A percentile compares a stretch with the other conserved stretches of the same genome.
These are phyloP conservation scores for Penicillium sumatraense DNA, from an alignment of 2,329 filamentous ascomycete genomes.

Conservation along the genomic window DNA sequence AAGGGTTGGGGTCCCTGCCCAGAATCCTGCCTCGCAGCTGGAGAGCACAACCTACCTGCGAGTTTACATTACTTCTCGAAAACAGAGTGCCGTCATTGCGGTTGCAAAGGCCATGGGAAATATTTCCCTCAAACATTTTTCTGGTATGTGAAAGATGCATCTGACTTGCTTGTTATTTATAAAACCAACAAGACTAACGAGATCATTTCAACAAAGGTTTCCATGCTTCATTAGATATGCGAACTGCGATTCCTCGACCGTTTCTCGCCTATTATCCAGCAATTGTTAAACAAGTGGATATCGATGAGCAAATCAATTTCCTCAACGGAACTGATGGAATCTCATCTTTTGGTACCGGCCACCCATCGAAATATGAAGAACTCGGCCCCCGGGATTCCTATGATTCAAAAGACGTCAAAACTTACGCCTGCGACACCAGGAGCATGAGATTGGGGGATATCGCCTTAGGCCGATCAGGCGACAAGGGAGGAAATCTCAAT, in stretches of 20 bases:
- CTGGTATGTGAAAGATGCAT: constrained; percentile 18
- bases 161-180: not conserved
- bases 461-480: constrained; percentile 48
- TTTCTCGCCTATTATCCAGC: constrained; percentile 51
- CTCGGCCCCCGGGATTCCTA: constrained; percentile 22
- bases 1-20: constrained; percentile 43
- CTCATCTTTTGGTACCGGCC: constrained; percentile 17
- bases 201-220: constrained; percentile 35
- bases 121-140: constrained; percentile 52
- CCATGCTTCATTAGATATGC: constrained; percentile 48
- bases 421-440: constrained; percentile 20
- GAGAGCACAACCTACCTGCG: constrained; percentile 52
- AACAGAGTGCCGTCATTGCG: constrained; percentile 28
- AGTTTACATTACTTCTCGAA: constrained; percentile 47
- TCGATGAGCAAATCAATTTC: constrained; percentile 34
- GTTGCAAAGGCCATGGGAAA: constrained; percentile 38
- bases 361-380: constrained; percentile 19
- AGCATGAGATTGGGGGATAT: constrained; percentile 49
- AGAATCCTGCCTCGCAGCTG: constrained; percentile 47
- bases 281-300: constrained; percentile 33
- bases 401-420: constrained; percentile 2
- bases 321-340: constrained; percentile 13
- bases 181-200: not conserved
- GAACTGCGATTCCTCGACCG: constrained; percentile 45
- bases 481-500: constrained; percentile 50